phyloP scores from a whole-genome alignment of 83 land plant species.

The Picea abies region DNA sequence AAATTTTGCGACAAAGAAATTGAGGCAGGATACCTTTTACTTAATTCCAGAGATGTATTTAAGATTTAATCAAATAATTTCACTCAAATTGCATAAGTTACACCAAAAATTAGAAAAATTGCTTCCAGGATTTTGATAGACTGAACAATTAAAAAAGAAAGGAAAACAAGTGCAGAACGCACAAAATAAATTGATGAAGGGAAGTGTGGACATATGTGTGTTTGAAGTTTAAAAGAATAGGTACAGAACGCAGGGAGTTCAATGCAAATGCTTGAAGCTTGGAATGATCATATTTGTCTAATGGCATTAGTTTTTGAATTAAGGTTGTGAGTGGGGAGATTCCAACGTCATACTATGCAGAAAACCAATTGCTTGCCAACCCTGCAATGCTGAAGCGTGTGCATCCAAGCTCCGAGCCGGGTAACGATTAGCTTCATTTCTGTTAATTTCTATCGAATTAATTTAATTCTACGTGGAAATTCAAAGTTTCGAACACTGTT shows the following conservation, averaged over 20 bases:
- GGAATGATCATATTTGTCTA: background rate
- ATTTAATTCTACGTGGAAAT: too few relatives aligned
- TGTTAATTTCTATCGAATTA: background rate
- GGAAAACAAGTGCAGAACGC: too few relatives aligned
- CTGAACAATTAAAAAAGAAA: too few relatives aligned
- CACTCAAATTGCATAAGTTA: too few relatives aligned
- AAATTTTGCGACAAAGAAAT: too few relatives aligned
- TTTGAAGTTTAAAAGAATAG: background rate
- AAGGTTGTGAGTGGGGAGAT: constrained; percentile 19
- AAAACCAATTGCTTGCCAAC: constrained; percentile 8
- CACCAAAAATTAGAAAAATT: too few relatives aligned
- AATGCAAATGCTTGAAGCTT: background rate
- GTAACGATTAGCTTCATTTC: constrained; percentile 14
- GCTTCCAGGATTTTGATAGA: too few relatives aligned
- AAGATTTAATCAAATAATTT: too few relatives aligned
- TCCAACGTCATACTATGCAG: constrained; percentile 9
- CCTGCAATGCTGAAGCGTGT: background rate
- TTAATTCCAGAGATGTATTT: too few relatives aligned
- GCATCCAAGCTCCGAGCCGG: constrained; percentile 14
- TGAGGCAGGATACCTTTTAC: too few relatives aligned
- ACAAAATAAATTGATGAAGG: too few relatives aligned
- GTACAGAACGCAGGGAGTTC: background rate
- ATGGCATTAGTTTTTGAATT: background rate
- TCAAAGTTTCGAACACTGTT: background rate
- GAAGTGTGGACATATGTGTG: too few relatives aligned